Evolutionary conservation across 2,329 filamentous ascomycete genomes (phyloP).

Genomic region (Corinectria fuckeliana): DNA sequence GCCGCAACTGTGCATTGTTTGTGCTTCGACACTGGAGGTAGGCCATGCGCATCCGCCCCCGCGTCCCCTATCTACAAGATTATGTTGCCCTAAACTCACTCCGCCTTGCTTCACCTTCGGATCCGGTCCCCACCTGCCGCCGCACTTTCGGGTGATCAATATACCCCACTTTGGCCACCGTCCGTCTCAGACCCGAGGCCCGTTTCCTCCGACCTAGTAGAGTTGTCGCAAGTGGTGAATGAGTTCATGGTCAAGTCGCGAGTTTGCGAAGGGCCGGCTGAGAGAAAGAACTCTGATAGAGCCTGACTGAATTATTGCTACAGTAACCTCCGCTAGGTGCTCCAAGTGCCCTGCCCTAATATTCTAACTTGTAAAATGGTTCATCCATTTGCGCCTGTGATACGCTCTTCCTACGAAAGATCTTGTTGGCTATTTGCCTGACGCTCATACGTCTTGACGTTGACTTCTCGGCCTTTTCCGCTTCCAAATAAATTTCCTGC

Average conservation of each 20-base stretch:
- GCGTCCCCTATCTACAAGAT: not conserved
- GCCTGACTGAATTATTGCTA: conserved; percentile 30
- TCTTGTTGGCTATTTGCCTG: conserved; percentile 37
- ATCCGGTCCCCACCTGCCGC: conserved; percentile 13
- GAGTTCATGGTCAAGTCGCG: not conserved
- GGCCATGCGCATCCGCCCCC: not conserved
- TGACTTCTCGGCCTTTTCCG: conserved; percentile 27
- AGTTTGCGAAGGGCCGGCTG: not conserved
- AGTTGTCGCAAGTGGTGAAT: not conserved
- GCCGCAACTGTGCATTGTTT: not conserved
- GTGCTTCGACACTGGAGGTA: not conserved
- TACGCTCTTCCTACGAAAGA: conserved; percentile 40
- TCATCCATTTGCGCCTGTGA: conserved; percentile 37
- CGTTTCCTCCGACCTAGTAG: not conserved
- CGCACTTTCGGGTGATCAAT: not conserved
- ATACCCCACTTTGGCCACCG: not conserved
- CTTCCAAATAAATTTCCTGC: conserved; percentile 27
- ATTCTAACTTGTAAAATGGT: conserved; percentile 35
- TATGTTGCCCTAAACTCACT: not conserved
- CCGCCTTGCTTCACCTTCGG: not conserved
- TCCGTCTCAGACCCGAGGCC: not conserved
- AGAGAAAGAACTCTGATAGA: conserved; percentile 9
- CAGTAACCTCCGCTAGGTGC: conserved; percentile 25
- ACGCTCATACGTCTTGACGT: conserved; percentile 38
- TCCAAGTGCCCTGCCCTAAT: too few relatives aligned